Evolutionary conservation across 192 early-diverging fungal species (phyloP).

Genomic region (Linnemannia elongata): DNA sequence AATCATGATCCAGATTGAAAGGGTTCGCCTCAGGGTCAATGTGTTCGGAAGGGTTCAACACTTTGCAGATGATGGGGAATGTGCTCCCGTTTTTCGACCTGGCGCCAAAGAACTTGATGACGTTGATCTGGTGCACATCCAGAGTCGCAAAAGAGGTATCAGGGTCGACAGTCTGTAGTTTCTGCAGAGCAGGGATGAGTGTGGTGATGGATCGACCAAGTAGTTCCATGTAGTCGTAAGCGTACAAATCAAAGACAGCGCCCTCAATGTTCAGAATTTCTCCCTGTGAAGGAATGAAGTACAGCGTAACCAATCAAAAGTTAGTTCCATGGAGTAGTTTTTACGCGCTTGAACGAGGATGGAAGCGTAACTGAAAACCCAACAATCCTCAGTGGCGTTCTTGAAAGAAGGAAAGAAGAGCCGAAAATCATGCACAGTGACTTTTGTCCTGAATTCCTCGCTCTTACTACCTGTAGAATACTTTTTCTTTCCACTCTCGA

Average conservation of each 20-base stretch:
- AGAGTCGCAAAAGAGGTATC: constrained; percentile 45
- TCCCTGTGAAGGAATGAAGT: constrained; percentile 50
- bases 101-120: constrained; percentile 70
- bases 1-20: constrained; percentile 27
- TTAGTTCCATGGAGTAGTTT: not conserved
- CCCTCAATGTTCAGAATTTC: constrained; percentile 59
- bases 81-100: constrained; percentile 63
- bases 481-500: not conserved
- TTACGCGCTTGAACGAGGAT: not conserved
- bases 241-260: constrained; percentile 66
- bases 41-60: constrained; percentile 42
- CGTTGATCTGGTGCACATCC: constrained; percentile 66
- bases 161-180: constrained; percentile 40
- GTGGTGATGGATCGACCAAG: constrained; percentile 58
- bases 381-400: not conserved
- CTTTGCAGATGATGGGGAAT: constrained; percentile 70
- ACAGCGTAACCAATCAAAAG: not conserved
- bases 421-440: not conserved
- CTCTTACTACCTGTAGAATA: not conserved
- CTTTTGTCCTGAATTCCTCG: not conserved
- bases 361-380: not conserved
- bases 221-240: constrained; percentile 61
- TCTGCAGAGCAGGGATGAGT: constrained; percentile 54
- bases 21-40: constrained; percentile 36
- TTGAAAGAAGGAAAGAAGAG: not conserved